These are phyloP conservation scores for Psilocybe azurescens DNA, from an alignment of 768 basidiomycete genomes.

Conservation along the genomic window DNA sequence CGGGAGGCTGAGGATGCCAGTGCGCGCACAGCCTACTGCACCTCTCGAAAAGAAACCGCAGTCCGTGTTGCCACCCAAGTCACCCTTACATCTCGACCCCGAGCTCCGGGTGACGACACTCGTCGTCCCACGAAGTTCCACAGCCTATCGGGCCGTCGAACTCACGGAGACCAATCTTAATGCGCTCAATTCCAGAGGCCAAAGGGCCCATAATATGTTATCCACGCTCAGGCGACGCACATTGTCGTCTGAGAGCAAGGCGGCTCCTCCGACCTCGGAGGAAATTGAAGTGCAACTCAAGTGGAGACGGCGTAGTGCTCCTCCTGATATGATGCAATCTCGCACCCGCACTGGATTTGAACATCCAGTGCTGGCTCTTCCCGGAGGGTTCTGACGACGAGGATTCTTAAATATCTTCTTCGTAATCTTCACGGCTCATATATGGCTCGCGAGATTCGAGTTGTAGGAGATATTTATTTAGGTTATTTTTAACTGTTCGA, in stretches of 20 bases:
- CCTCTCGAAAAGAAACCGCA: constrained; percentile 28
- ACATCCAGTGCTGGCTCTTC: constrained; percentile 61
- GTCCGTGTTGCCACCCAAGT: constrained; percentile 39
- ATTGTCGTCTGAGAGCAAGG: constrained; percentile 39
- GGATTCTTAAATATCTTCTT: constrained; percentile 1
- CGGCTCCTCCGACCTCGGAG: constrained; percentile 16
- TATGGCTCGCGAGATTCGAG: neutral
- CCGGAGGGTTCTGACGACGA: constrained; percentile 57
- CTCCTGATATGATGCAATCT: constrained; percentile 58
- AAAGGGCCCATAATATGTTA: constrained; percentile 69
- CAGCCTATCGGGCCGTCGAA: constrained; percentile 43
- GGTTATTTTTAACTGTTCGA: constrained; percentile 2
- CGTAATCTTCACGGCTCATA: neutral
- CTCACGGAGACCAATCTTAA: constrained; percentile 59
- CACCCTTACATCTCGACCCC: constrained; percentile 39
- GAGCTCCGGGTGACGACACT: constrained; percentile 53
- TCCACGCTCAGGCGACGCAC: constrained; percentile 65
- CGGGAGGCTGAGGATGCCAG: constrained; percentile 49
- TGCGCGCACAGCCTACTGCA: constrained; percentile 27
- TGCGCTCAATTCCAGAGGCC: constrained; percentile 58
- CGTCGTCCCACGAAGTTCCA: constrained; percentile 50
- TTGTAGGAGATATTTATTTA: constrained; percentile 6
- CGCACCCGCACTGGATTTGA: constrained; percentile 59
- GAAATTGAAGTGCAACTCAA: constrained; percentile 29
- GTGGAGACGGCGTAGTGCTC: constrained; percentile 64